Evolutionary conservation across 768 basidiomycete genomes (phyloP).

Genomic region (Suillus ampliporus): DNA sequence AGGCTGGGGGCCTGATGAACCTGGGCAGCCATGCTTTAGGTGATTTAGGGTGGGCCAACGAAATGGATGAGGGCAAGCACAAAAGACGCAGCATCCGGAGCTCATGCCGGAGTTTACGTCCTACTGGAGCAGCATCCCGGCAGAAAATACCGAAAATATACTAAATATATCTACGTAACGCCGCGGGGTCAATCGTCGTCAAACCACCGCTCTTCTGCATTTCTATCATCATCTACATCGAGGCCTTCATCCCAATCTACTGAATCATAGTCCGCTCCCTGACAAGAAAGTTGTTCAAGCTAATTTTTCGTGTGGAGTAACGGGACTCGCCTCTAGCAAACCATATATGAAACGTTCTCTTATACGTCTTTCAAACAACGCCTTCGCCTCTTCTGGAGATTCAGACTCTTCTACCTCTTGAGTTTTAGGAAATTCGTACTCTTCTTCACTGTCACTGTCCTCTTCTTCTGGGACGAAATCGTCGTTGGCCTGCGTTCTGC

Average conservation of each 20-base stretch:
- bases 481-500: slow-evolving; percentile 47
- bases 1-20: slow-evolving; percentile 26
- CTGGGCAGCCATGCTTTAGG: slow-evolving; percentile 27
- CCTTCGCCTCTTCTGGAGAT: slow-evolving; percentile 54
- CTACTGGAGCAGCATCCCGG: slow-evolving; percentile 12
- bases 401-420: slow-evolving; percentile 42
- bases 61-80: slow-evolving; percentile 48
- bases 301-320: slow-evolving; percentile 1
- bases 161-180: slow-evolving; percentile 18
- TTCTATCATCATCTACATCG: slow-evolving; percentile 62
- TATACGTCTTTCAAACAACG: slow-evolving; percentile 63
- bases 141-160: slow-evolving; percentile 20
- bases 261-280: slow-evolving; percentile 73
- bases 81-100: slow-evolving; percentile 11
- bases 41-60: slow-evolving; percentile 48
- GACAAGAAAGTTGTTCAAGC: slow-evolving; percentile 14
- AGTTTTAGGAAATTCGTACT: slow-evolving; percentile 21
- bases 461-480: slow-evolving; percentile 74
- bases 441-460: slow-evolving; percentile 55
- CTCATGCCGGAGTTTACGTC: slow-evolving; percentile 1
- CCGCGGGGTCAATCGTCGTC: slow-evolving; percentile 56
- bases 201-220: slow-evolving; percentile 76
- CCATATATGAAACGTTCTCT: slow-evolving; percentile 79
- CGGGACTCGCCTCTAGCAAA: slow-evolving; percentile 61
- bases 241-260: slow-evolving; percentile 80